Evolutionary conservation across 306 rosid species (phyloP).

Genomic region (Vachellia collinsii): DNA sequence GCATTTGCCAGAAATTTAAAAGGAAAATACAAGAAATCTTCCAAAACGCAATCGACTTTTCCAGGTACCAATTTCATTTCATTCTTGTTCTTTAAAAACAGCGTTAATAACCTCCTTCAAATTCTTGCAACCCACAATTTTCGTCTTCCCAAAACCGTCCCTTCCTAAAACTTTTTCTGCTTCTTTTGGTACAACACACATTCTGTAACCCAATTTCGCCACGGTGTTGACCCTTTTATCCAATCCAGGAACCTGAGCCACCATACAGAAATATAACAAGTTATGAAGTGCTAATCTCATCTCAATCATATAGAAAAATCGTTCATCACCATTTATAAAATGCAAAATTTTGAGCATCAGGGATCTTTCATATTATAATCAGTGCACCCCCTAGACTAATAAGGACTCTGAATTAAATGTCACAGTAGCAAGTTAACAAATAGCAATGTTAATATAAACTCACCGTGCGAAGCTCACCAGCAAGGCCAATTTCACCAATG

Average conservation of each 20-base stretch:
- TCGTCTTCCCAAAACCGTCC: conserved; percentile 44
- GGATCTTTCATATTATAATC: neutral
- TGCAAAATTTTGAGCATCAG: conserved; percentile 3
- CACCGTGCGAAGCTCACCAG: conserved; percentile 94
- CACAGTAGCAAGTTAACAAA: conserved; percentile 2
- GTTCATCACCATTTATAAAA: neutral
- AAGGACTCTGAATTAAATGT: conserved; percentile 18
- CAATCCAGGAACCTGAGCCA: conserved; percentile 74
- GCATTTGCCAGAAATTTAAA: neutral
- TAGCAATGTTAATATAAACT: conserved; percentile 38
- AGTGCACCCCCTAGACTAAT: neutral
- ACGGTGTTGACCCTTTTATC: conserved; percentile 78
- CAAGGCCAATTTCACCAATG: conserved; percentile 92
- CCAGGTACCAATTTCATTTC: conserved; percentile 30
- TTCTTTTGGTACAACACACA: conserved; percentile 71
- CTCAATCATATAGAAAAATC: conserved; percentile 5
- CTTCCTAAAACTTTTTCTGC: conserved; percentile 54
- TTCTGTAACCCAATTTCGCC: conserved; percentile 79
- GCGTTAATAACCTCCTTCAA: conserved; percentile 78
- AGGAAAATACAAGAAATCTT: conserved; percentile 6
- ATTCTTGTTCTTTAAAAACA: conserved; percentile 45
- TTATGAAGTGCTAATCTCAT: neutral
- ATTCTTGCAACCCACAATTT: conserved; percentile 67
- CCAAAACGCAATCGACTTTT: conserved; percentile 18
- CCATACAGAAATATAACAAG: neutral